Evolutionary conservation across 2,329 filamentous ascomycete species (phyloP).

Genomic region (Dothistroma septosporum): DNA sequence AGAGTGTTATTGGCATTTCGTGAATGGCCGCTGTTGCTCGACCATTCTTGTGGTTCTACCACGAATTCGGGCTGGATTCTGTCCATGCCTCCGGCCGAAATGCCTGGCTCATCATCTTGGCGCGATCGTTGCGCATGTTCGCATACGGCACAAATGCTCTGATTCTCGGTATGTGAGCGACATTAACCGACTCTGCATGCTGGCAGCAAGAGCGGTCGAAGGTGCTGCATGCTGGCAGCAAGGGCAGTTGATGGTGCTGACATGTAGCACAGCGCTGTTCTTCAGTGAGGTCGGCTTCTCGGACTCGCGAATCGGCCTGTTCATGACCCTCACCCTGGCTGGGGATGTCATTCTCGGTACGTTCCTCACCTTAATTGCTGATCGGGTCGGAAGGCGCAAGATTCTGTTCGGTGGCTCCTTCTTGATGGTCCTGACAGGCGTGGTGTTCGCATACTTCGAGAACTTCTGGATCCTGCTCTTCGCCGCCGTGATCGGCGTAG

Average conservation of each 20-base stretch:
- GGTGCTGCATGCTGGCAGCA: not conserved
- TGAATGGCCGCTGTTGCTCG: slow-evolving; percentile 23
- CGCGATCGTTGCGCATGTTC: slow-evolving; percentile 39
- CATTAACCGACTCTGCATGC: not conserved
- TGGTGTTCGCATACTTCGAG: slow-evolving; percentile 30
- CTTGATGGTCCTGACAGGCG: slow-evolving; percentile 32
- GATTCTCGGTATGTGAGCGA: slow-evolving; percentile 26
- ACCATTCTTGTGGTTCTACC: slow-evolving; percentile 31
- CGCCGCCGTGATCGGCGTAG: slow-evolving; percentile 33
- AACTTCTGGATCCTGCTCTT: slow-evolving; percentile 35
- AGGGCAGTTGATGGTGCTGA: not conserved
- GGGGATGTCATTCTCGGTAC: slow-evolving; percentile 35
- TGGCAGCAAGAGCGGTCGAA: not conserved
- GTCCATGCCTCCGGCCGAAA: slow-evolving; percentile 38
- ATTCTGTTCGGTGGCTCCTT: slow-evolving; percentile 30
- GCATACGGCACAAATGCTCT: slow-evolving; percentile 32
- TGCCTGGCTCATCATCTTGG: slow-evolving; percentile 53
- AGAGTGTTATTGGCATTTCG: slow-evolving; percentile 4
- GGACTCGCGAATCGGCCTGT: slow-evolving; percentile 33
- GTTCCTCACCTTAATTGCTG: slow-evolving; percentile 33
- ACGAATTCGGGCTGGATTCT: slow-evolving; percentile 32
- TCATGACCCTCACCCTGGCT: slow-evolving; percentile 32
- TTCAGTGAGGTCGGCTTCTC: slow-evolving; percentile 33
- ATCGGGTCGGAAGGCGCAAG: slow-evolving; percentile 32
- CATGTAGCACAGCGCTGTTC: slow-evolving; percentile 28